phyloP scores from a whole-genome alignment of 768 basidiomycete genomes.

The Mycena leptocephala region DNA sequence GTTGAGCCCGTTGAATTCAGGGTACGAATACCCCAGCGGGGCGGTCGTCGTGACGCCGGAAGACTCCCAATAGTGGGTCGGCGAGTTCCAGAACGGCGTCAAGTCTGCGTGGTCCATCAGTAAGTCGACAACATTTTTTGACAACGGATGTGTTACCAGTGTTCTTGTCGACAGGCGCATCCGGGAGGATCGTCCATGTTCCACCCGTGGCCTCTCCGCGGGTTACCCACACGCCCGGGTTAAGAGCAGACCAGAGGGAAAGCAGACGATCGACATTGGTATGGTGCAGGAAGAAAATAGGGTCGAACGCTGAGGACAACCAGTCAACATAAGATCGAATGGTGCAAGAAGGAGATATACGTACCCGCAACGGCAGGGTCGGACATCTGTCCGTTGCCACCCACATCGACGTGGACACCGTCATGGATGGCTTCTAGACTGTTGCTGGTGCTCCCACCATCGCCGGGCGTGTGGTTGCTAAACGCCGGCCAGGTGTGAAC shows the following conservation, averaged over 20 bases:
- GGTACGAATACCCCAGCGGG: slow-evolving; percentile 63
- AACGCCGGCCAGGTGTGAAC: slow-evolving; percentile 61
- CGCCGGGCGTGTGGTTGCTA: slow-evolving; percentile 60
- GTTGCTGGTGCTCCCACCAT: slow-evolving; percentile 57
- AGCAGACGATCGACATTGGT: slow-evolving; percentile 68
- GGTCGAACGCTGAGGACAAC: slow-evolving; percentile 60
- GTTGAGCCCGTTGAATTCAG: slow-evolving; percentile 63
- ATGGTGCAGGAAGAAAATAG: slow-evolving; percentile 71
- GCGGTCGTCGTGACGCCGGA: slow-evolving; percentile 45
- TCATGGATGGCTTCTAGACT: slow-evolving; percentile 69
- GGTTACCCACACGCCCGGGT: slow-evolving; percentile 58
- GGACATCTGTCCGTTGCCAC: slow-evolving; percentile 61
- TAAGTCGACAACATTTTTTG: background rate
- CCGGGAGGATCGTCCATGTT: slow-evolving; percentile 50
- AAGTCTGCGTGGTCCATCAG: slow-evolving; percentile 48
- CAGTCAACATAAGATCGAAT: background rate
- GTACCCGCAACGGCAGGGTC: slow-evolving; percentile 57
- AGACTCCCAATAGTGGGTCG: slow-evolving; percentile 58
- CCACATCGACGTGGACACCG: slow-evolving; percentile 60
- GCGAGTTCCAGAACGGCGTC: slow-evolving; percentile 63
- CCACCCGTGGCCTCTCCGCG: slow-evolving; percentile 46
- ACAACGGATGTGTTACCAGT: slow-evolving; percentile 42
- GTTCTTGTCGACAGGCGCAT: slow-evolving; percentile 42
- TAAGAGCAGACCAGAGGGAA: slow-evolving; percentile 66
- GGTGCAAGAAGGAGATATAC: background rate